Base-by-base conservation (phyloP, 2,329 filamentous ascomycete genomes). In the Plenodomus tracheiphilus region DNA sequence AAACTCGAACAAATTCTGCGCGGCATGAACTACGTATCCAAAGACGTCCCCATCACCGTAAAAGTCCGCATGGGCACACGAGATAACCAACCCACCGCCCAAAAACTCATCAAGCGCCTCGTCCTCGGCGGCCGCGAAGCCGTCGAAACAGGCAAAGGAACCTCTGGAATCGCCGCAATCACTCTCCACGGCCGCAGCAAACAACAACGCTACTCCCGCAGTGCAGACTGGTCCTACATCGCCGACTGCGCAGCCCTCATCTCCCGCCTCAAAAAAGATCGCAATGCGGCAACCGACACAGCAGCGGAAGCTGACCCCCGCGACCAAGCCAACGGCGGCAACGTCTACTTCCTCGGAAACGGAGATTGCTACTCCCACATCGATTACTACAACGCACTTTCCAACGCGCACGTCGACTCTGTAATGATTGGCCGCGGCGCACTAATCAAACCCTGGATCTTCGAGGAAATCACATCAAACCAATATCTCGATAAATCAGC, bases 381-480 rank as follows among this genome's bases (percentile, higher is more conserved):
- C 25, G 91, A 97, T 69, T 97, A 97, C 76, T 85, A 85, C 55
- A 77, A 85, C 48, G 86, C 94, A 65, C 79, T 97, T 34, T 80
- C 87, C 40, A 82, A 93, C 50, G 82, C 89, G 30, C 83, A 84
- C 39, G 91, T 97, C 39, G 93, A 97, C 75, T 85, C 85, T n/a
- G 89, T 96, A 68, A 97, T 99, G 94, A 85, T 97, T 53, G 94
- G 87, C n/a, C 89, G 94, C 52, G 94, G 94, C 47, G 94, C 94
- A 9, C 82, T 99, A 49, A 90, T 97, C 75, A 99, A 99, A 76
- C 94, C 94, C 1, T 99, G 94, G 94, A 80, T 99, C 54, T 99
- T 97, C 68, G 94, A 99, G 73, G 94, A 99, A 74, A 97, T 99
- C 46, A 84, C 89, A 59, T 83, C 85, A 54, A 88, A 89, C 4